phyloP scores from a whole-genome alignment of 495 filamentous ascomycete genomes.

The Podospora sp. region DNA sequence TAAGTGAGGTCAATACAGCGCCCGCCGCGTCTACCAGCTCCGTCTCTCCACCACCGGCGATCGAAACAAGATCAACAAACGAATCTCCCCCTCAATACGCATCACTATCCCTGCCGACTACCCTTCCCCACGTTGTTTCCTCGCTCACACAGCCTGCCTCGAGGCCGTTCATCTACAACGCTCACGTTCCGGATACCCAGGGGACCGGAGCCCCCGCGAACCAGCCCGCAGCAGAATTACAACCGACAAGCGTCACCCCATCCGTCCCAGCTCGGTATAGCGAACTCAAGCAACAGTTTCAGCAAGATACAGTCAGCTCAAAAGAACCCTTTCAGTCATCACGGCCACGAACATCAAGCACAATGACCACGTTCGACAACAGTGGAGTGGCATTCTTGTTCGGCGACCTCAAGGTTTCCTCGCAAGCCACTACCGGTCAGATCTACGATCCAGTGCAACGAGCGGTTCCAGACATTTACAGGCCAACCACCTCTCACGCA shows the following conservation, averaged over 20 bases:
- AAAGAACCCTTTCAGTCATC: background rate
- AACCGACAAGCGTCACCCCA: background rate
- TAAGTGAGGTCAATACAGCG: background rate
- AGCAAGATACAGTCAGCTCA: background rate
- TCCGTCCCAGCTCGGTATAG: background rate
- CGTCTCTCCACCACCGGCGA: background rate
- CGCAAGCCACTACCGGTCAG: background rate
- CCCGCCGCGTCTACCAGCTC: background rate
- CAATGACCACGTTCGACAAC: constrained; percentile 5
- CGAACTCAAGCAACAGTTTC: background rate
- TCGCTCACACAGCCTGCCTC: background rate
- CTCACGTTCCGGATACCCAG: background rate
- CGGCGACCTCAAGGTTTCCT: constrained; percentile 4
- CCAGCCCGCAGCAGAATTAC: background rate
- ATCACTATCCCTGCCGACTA: background rate
- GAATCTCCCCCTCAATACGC: background rate
- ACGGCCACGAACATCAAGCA: background rate
- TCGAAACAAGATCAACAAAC: background rate
- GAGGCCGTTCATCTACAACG: background rate
- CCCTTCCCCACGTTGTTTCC: background rate
- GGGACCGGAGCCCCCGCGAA: background rate
- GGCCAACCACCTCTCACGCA: background rate
- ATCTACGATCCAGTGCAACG: background rate
- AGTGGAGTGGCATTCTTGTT: constrained; percentile 6
- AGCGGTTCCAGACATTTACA: background rate